Evolutionary conservation across 2,329 filamentous ascomycete genomes (phyloP).

Genomic region (Bisporella sp.): DNA sequence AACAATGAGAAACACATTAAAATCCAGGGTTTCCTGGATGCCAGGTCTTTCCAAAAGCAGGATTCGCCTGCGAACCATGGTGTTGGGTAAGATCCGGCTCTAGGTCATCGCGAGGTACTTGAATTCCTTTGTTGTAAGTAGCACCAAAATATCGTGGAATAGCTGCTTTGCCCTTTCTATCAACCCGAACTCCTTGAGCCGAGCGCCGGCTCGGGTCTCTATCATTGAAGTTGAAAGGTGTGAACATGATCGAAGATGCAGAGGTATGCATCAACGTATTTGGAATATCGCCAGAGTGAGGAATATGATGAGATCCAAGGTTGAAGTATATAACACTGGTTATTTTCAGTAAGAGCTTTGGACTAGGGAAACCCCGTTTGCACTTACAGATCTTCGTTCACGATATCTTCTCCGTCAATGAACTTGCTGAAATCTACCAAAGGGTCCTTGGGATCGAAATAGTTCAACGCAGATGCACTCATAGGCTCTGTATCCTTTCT

Average conservation of each 20-base stretch:
- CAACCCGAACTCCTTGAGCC: not conserved
- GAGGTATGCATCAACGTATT: conserved; percentile 33
- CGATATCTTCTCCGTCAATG: conserved; percentile 36
- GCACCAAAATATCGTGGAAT: not conserved
- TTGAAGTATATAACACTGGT: conserved; percentile 43
- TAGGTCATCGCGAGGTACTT: too few relatives aligned
- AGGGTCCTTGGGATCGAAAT: conserved; percentile 38
- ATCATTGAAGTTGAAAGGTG: conserved; percentile 2
- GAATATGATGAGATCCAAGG: conserved; percentile 51
- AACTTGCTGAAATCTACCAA: conserved; percentile 44
- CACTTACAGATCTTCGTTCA: conserved; percentile 31
- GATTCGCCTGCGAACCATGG: too few relatives aligned
- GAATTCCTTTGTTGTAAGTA: not conserved
- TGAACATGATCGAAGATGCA: conserved; percentile 1
- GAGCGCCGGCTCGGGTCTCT: not conserved
- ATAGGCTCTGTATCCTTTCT: conserved; percentile 46
- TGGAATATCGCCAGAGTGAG: conserved; percentile 45
- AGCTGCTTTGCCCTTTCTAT: not conserved
- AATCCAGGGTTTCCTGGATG: too few relatives aligned
- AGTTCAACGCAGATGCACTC: conserved; percentile 38
- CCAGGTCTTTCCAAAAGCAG: too few relatives aligned
- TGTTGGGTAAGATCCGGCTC: too few relatives aligned
- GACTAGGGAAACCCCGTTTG: too few relatives aligned
- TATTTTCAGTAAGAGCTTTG: too few relatives aligned
- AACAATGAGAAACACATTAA: too few relatives aligned